Conservation (phyloP, 441 rosid genomes). For the Populus tomentosa region DNA sequence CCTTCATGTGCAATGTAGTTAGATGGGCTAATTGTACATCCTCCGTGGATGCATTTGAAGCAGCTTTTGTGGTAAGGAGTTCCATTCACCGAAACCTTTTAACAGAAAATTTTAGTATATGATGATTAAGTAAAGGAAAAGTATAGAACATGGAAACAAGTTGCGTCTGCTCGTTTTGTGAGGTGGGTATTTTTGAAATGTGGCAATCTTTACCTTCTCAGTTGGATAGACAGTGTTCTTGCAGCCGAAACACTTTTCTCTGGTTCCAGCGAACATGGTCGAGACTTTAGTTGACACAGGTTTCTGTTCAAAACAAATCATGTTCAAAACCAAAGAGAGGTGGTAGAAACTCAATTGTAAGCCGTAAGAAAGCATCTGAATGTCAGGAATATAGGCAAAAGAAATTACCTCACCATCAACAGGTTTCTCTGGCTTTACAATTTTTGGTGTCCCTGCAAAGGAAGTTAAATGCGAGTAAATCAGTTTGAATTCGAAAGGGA, state of each 20-base stretch:
- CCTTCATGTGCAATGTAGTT: constrained; percentile 95
- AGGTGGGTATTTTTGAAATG: neutral
- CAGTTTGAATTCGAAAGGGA: constrained; percentile 1
- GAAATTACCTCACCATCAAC: constrained; percentile 59
- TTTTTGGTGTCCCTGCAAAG: constrained; percentile 74
- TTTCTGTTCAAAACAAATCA: constrained; percentile 49
- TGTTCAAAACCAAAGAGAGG: constrained; percentile 8
- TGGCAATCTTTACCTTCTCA: constrained; percentile 60
- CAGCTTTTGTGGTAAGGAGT: constrained; percentile 91
- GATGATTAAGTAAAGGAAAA: neutral
- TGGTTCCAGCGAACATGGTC: constrained; percentile 87
- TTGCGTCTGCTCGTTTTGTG: neutral
- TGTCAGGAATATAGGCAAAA: constrained; percentile 2
- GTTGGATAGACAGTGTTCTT: constrained; percentile 87
- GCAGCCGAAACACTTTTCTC: constrained; percentile 88
- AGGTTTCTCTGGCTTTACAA: constrained; percentile 72
- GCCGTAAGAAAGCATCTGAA: neutral
- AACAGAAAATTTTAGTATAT: neutral
- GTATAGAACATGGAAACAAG: neutral
- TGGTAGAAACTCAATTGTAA: neutral
- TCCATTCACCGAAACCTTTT: constrained; percentile 91
- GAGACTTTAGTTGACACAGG: constrained; percentile 72
- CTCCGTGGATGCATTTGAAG: constrained; percentile 97
- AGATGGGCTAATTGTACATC: constrained; percentile 86
- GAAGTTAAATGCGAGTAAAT: constrained; percentile 13